These are phyloP conservation scores for Grosmannia clavigera DNA, from an alignment of 2,329 filamentous ascomycete species.

Conservation along the genomic window DNA sequence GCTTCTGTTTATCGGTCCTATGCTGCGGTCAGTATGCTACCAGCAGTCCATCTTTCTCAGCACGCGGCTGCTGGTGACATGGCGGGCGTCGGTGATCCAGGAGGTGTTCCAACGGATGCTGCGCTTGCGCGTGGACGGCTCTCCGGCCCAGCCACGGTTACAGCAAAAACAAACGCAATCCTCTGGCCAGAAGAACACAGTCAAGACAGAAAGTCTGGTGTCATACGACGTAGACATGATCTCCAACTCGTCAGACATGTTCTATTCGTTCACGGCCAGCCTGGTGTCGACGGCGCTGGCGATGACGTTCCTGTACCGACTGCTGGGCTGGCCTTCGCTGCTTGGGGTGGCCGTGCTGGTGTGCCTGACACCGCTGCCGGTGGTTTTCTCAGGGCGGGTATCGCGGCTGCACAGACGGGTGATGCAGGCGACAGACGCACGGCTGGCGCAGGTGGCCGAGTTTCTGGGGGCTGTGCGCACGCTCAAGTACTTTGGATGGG, in stretches of 20 bases:
- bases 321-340: slow-evolving; percentile 22
- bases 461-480: slow-evolving; percentile 88
- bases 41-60: slow-evolving; percentile 22
- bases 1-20: slow-evolving; percentile 21
- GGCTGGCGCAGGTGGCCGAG: slow-evolving; percentile 85
- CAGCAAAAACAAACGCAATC: neutral
- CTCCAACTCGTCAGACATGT: slow-evolving; percentile 19
- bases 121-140: neutral
- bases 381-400: slow-evolving; percentile 16
- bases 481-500: slow-evolving; percentile 96
- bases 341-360: slow-evolving; percentile 19
- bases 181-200: neutral
- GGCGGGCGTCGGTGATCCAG: slow-evolving; percentile 19
- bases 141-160: neutral
- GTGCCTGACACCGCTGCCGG: slow-evolving; percentile 17
- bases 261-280: slow-evolving; percentile 17
- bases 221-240: slow-evolving; percentile 23
- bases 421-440: slow-evolving; percentile 56
- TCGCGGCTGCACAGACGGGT: slow-evolving; percentile 18
- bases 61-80: slow-evolving; percentile 20
- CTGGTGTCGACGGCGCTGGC: slow-evolving; percentile 18
- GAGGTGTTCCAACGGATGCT: slow-evolving; percentile 18
- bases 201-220: slow-evolving; percentile 15
- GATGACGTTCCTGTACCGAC: slow-evolving; percentile 17
- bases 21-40: slow-evolving; percentile 18